These are phyloP conservation scores for Backusella luteola DNA, from an alignment of 192 early-diverging fungal species.

Conservation along the genomic window DNA sequence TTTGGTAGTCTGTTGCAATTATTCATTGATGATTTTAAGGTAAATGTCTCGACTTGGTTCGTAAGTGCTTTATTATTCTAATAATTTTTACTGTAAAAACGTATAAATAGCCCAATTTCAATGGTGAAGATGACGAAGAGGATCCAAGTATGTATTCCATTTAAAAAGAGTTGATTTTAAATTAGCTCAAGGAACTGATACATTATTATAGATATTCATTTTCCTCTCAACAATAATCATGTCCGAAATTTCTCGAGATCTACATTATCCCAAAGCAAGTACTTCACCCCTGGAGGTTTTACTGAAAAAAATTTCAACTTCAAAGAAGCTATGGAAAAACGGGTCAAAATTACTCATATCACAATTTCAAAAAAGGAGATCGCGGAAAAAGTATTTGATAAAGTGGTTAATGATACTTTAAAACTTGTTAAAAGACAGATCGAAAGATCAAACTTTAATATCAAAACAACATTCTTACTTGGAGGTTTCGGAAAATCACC, in stretches of 20 bases:
- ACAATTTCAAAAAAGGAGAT: not conserved
- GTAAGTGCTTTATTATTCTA: not conserved
- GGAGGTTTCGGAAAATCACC: constrained; percentile 7
- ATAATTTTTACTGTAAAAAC: not conserved
- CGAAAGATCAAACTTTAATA: not conserved
- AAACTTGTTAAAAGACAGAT: not conserved
- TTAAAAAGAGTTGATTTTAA: not conserved
- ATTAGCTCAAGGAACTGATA: not conserved
- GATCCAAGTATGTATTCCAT: not conserved
- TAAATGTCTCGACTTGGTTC: not conserved
- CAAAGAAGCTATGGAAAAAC: too few relatives aligned
- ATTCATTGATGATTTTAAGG: not conserved
- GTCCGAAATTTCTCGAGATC: not conserved
- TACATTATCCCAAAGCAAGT: not conserved
- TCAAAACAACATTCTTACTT: not conserved
- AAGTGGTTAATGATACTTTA: not conserved
- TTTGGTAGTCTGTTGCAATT: not conserved
- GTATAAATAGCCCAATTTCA: not conserved
- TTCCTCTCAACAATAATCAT: not conserved
- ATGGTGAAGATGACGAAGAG: not conserved
- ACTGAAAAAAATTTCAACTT: not conserved
- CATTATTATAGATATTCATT: not conserved
- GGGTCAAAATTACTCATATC: not conserved
- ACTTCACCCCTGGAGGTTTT: not conserved
- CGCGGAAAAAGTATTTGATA: not conserved